Conservation (phyloP, 1,284 basidiomycete genomes). For the Cystobasidium slooffiae region DNA sequence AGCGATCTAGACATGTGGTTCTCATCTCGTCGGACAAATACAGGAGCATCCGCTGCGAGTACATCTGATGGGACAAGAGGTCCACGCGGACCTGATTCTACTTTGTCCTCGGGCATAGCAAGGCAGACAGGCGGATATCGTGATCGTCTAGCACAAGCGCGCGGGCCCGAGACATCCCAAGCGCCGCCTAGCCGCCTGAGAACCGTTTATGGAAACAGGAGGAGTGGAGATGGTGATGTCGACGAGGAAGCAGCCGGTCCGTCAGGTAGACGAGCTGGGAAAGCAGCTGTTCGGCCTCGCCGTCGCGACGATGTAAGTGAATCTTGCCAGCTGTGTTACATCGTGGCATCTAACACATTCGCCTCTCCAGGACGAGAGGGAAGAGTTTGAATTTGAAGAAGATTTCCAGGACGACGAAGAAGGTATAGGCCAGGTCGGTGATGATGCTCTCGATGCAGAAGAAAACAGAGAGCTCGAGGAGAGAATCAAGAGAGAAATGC, state of each 20-base stretch:
- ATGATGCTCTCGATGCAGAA: conserved; percentile 74
- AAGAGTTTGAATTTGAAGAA: conserved; percentile 81
- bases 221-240: conserved; percentile 60
- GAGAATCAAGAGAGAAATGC: conserved; percentile 79
- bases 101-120: conserved; percentile 24
- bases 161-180: conserved; percentile 39
- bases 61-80: conserved; percentile 44
- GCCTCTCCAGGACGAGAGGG: conserved; percentile 58
- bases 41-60: conserved; percentile 13
- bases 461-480: conserved; percentile 86
- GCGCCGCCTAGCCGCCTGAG: conserved; percentile 20
- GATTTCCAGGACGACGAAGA: conserved; percentile 87
- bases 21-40: conserved; percentile 24
- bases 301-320: conserved; percentile 21
- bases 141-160: conserved; percentile 26
- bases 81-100: conserved; percentile 53
- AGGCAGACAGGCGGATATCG: conserved; percentile 57
- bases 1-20: conserved; percentile 49
- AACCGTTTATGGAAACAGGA: conserved; percentile 23
- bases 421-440: conserved; percentile 63
- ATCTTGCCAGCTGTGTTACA: conserved; percentile 41
- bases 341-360: not conserved
- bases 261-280: conserved; percentile 1
- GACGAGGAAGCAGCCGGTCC: conserved; percentile 53
- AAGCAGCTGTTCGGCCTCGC: conserved; percentile 6